A percentile compares a stretch with the other conserved stretches of the same genome.
Conservation (phyloP, 2,329 filamentous ascomycete genomes). For the Didymella pomorum region DNA sequence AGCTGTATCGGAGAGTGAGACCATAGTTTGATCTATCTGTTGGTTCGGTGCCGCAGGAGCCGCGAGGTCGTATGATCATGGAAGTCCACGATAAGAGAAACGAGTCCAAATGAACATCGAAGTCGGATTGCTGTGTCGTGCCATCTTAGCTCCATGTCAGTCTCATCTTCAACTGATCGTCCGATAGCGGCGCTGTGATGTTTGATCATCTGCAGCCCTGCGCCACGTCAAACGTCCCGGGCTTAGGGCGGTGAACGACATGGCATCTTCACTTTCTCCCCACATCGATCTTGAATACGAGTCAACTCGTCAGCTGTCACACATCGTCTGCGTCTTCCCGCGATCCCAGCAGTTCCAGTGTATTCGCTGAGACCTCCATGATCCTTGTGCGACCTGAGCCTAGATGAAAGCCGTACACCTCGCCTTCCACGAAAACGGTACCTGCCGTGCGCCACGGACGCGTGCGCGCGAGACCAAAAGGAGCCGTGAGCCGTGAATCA, state of each 20-base stretch:
- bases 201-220: neutral
- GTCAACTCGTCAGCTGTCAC: conserved; percentile 11
- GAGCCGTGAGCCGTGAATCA: neutral
- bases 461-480: neutral
- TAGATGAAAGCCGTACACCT: neutral
- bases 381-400: neutral
- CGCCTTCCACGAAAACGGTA: neutral
- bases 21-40: neutral
- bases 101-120: neutral
- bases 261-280: neutral
- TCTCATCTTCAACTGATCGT: neutral
- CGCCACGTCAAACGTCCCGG: neutral
- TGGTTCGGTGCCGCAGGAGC: neutral
- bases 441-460: neutral
- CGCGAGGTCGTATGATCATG: neutral
- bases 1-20: neutral
- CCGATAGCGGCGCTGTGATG: neutral
- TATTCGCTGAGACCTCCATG: neutral
- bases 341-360: neutral
- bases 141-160: neutral
- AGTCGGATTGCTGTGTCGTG: neutral
- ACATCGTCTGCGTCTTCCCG: neutral
- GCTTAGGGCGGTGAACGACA: neutral
- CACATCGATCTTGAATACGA: conserved; percentile 6
- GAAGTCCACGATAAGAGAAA: neutral